These are phyloP conservation scores for Neophaeococcomyces mojaviensis DNA, from an alignment of 2,329 filamentous ascomycete genomes.

Conservation along the genomic window DNA sequence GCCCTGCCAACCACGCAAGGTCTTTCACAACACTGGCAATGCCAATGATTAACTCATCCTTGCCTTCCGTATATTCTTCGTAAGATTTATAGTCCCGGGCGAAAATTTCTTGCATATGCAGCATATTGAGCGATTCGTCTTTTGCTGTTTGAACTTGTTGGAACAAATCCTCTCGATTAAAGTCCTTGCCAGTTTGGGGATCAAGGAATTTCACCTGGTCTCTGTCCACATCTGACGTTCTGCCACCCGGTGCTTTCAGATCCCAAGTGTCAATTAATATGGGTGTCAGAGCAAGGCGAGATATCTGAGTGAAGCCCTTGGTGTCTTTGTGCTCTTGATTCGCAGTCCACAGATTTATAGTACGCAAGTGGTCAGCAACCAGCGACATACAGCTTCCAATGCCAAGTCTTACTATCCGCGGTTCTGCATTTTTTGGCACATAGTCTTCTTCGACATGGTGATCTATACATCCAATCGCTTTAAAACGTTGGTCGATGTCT, in stretches of 20 bases:
- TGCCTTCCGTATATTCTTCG: slow-evolving; percentile 18
- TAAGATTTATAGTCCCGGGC: slow-evolving; percentile 58
- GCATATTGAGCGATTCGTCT: slow-evolving; percentile 43
- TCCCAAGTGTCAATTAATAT: slow-evolving; percentile 41
- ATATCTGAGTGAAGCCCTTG: slow-evolving; percentile 34
- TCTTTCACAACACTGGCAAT: slow-evolving; percentile 53
- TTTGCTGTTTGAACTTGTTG: slow-evolving; percentile 47
- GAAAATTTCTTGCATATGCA: slow-evolving; percentile 50
- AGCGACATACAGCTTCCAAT: slow-evolving; percentile 54
- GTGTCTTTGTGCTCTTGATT: slow-evolving; percentile 23
- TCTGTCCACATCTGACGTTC: slow-evolving; percentile 43
- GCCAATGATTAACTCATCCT: slow-evolving; percentile 41
- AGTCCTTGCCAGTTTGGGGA: slow-evolving; percentile 31
- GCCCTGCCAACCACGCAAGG: slow-evolving; percentile 45
- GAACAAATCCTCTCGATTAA: slow-evolving; percentile 44
- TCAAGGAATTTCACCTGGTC: slow-evolving; percentile 45
- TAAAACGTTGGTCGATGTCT: slow-evolving; percentile 35
- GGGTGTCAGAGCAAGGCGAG: slow-evolving; percentile 34
- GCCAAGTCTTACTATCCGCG: slow-evolving; percentile 46
- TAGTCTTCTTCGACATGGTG: slow-evolving; percentile 55
- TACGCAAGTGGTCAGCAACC: slow-evolving; percentile 43
- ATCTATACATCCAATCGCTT: slow-evolving; percentile 51
- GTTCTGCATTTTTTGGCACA: slow-evolving; percentile 39
- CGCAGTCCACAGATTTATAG: slow-evolving; percentile 37
- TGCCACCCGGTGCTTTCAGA: slow-evolving; percentile 34